A percentile compares a stretch with the other conserved stretches of the same genome.
phyloP scores from a whole-genome alignment of 2,329 filamentous ascomycete genomes.

The Daldinia sp. region DNA sequence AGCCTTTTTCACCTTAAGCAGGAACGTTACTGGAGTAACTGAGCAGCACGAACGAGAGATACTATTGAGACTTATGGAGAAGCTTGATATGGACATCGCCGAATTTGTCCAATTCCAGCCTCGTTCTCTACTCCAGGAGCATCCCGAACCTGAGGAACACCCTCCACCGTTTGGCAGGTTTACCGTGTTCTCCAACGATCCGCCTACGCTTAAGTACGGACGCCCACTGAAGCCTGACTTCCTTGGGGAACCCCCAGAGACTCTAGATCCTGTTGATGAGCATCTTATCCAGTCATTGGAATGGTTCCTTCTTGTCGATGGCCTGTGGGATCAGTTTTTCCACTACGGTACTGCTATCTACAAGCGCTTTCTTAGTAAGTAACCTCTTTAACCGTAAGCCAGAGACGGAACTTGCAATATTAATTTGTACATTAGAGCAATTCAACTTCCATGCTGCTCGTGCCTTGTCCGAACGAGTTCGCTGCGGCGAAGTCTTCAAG shows the following conservation, averaged over 20 bases:
- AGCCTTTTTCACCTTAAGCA: slow-evolving; percentile 77
- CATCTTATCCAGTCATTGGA: slow-evolving; percentile 82
- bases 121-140: slow-evolving; percentile 62
- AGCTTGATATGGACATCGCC: slow-evolving; percentile 77
- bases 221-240: slow-evolving; percentile 78
- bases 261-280: slow-evolving; percentile 72
- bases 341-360: slow-evolving; percentile 78
- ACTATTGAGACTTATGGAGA: slow-evolving; percentile 80
- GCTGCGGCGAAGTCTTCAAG: slow-evolving; percentile 62
- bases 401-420: neutral
- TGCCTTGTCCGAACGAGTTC: slow-evolving; percentile 63
- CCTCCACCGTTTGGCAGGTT: slow-evolving; percentile 61
- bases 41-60: slow-evolving; percentile 73
- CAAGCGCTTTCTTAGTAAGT: slow-evolving; percentile 85
- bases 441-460: slow-evolving; percentile 67
- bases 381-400: neutral
- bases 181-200: slow-evolving; percentile 61
- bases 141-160: slow-evolving; percentile 53
- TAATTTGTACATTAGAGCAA: slow-evolving; percentile 55
- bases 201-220: slow-evolving; percentile 68
- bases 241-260: slow-evolving; percentile 70
- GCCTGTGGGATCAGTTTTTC: slow-evolving; percentile 78
- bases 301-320: slow-evolving; percentile 83
- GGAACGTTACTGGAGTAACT: slow-evolving; percentile 79
- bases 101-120: slow-evolving; percentile 80